Base-by-base conservation (phyloP, 208 protist species). In the Histomonas meleagridis region DNA sequence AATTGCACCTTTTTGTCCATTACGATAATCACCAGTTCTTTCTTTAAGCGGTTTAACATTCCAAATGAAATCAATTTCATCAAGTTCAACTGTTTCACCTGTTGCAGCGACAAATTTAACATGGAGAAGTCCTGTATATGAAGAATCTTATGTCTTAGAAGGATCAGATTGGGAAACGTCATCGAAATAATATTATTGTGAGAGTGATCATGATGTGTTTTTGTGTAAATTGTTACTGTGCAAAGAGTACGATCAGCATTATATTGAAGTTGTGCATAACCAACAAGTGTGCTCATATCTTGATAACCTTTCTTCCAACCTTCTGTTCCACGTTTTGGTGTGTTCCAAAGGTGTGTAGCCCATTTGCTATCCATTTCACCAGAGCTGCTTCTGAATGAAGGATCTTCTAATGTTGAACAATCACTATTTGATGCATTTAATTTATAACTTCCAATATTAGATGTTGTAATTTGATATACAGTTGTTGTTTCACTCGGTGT, bases 1-100 rank as follows among this genome's bases (percentile, higher is more conserved):
- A 26, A 95, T 94, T 40, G 93, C 94, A 35, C 94, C 94, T 86
- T 95, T 95, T 78, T 95, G 95, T 32, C 94, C 94, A 14, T 94
- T 92, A 32, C 93, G 46, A 62, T 93, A 96, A 51, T 65, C 93
- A 51, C 94, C 94, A 40, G 32, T 53, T 32, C 60, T 14, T 32
- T 0, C 26, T 32, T 62, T 90, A 1, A 93, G 23, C 40, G 92
- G 65, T 7, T 21, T 26, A 60, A 65, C 43, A 40, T 94, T 94
- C 94, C 94, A 95, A n/a, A 94, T 28, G 57, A 95, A 95, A 53
- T 95, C 57, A 26, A 95, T 38, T 9, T 53, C 79, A 57, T 95
- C 93, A 43, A 95, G 49, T 14, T 53, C 62, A 16, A 95, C 12
- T 18, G 48, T 90, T 40, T 62, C 35, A 38, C 92, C 94, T 14